These are phyloP conservation scores for Picea sitchensis DNA, from an alignment of 75 land plant genomes.

Conservation along the genomic window DNA sequence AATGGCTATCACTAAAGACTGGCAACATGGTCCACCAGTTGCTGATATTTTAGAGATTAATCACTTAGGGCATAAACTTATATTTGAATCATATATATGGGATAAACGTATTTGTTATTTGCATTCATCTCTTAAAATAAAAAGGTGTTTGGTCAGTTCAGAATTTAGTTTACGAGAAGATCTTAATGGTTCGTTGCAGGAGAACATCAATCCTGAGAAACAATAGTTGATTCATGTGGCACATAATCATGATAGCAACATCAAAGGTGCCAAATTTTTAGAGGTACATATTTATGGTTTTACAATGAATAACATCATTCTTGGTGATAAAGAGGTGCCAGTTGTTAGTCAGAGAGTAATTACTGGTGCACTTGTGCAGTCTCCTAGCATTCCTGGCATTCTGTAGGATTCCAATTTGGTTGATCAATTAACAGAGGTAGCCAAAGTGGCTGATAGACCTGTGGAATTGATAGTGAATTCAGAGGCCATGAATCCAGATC, in stretches of 20 bases:
- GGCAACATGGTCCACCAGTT: too few relatives aligned
- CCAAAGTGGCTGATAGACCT: too few relatives aligned
- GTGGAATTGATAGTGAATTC: too few relatives aligned
- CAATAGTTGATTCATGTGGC: background rate
- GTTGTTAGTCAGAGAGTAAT: background rate
- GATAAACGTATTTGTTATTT: too few relatives aligned
- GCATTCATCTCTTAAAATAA: background rate
- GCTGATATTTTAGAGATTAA: slow-evolving; percentile 24
- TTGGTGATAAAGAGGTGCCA: background rate
- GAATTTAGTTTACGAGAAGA: too few relatives aligned
- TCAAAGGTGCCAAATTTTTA: background rate
- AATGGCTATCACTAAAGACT: too few relatives aligned
- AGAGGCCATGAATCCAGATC: too few relatives aligned
- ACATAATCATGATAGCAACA: background rate
- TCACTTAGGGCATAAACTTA: slow-evolving; percentile 47
- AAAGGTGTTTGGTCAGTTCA: background rate
- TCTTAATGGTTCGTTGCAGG: too few relatives aligned
- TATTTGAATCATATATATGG: slow-evolving; percentile 2
- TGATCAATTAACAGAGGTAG: too few relatives aligned
- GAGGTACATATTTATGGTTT: background rate
- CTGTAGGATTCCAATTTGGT: too few relatives aligned
- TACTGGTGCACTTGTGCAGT: too few relatives aligned
- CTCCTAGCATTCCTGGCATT: too few relatives aligned
- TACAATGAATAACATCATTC: background rate
- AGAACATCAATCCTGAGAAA: background rate